These are phyloP conservation scores for Papiliotrema nemorosa DNA, from an alignment of 1,284 basidiomycete species.

Conservation along the genomic window DNA sequence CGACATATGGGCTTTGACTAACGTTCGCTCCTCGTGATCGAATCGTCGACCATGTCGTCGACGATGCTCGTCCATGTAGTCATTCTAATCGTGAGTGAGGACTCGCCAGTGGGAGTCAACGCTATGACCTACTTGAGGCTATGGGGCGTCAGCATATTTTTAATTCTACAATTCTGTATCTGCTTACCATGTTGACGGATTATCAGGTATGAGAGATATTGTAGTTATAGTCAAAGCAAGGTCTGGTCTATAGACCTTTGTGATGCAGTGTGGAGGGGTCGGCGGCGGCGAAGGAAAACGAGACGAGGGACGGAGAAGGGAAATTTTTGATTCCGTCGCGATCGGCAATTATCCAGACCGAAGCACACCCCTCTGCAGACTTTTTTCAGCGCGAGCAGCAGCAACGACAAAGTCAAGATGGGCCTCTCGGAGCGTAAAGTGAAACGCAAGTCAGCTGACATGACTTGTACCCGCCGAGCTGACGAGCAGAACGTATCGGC, in stretches of 20 bases:
- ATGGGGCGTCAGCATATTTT: constrained; percentile 7
- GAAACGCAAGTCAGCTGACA: constrained; percentile 38
- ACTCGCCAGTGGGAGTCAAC: background rate
- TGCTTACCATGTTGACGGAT: constrained; percentile 18
- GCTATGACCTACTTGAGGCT: constrained; percentile 40
- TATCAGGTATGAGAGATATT: background rate
- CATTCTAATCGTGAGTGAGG: constrained; percentile 37
- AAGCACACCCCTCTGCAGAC: no score
- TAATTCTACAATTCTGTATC: background rate
- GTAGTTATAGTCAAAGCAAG: no score
- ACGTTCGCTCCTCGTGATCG: constrained; percentile 50
- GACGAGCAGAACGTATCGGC: constrained; percentile 42
- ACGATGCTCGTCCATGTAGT: constrained; percentile 52
- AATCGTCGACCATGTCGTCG: constrained; percentile 49
- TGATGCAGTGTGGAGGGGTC: no score
- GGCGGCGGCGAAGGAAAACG: background rate
- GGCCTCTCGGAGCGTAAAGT: constrained; percentile 49
- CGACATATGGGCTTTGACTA: constrained; percentile 8
- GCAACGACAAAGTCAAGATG: no score
- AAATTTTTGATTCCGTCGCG: constrained; percentile 26
- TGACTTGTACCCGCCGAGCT: background rate
- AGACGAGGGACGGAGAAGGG: constrained; percentile 1
- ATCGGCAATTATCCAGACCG: no score
- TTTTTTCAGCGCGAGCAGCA: no score
- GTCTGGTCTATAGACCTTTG: no score